Conservation (phyloP, 495 filamentous ascomycete species). For the Evansstolkia leycettana region DNA sequence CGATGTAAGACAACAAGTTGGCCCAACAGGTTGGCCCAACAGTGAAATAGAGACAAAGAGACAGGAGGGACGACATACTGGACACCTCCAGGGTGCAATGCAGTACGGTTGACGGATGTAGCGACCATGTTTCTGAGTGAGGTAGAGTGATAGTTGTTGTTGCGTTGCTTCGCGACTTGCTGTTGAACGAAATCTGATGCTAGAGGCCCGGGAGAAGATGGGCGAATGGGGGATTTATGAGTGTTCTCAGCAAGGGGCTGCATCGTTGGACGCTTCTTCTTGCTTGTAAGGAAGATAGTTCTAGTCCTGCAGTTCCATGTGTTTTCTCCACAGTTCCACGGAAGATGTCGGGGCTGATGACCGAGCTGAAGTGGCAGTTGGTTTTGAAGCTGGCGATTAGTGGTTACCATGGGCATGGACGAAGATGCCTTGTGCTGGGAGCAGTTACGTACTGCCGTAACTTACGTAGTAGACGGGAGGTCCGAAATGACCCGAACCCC, state of each 20-base stretch:
- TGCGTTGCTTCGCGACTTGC: conserved; percentile 46
- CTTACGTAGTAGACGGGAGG: no score
- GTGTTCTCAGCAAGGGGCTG: conserved; percentile 30
- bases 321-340: conserved; percentile 33
- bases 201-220: conserved; percentile 38
- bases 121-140: conserved; percentile 54
- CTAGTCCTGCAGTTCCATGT: conserved; percentile 14
- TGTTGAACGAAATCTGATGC: conserved; percentile 46
- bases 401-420: conserved; percentile 18
- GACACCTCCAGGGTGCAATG: conserved; percentile 82
- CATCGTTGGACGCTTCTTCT: conserved; percentile 12
- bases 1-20: no score
- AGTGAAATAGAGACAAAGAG: conserved; percentile 1
- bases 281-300: conserved; percentile 16
- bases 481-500: conserved; percentile 30
- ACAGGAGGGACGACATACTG: conserved; percentile 47
- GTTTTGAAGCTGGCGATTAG: no score
- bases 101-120: conserved; percentile 76
- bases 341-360: conserved; percentile 30
- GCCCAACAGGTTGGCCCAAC: not conserved
- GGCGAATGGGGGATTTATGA: conserved; percentile 34
- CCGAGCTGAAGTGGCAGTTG: conserved; percentile 24
- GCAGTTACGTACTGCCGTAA: no score
- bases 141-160: conserved; percentile 52
- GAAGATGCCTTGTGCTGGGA: conserved; percentile 12